Percentiles rank a stretch among this genome's conserved stretches.
These are phyloP conservation scores for Xylariaceae sp. DNA, from an alignment of 2,329 filamentous ascomycete genomes.

Conservation along the genomic window DNA sequence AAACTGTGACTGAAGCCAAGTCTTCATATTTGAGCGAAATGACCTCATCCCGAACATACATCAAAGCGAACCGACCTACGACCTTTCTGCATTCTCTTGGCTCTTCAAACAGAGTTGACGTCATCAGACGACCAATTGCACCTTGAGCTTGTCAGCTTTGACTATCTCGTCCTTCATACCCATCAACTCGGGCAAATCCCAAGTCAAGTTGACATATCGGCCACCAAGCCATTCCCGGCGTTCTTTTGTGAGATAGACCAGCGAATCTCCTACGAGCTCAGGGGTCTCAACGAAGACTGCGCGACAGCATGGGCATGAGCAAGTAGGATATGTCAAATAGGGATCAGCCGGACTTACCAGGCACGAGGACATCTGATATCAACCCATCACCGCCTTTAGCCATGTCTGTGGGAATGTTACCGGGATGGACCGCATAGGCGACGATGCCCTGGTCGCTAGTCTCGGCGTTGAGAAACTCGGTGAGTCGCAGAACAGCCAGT, in stretches of 20 bases:
- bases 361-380: constrained; percentile 5
- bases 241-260: constrained; percentile 28
- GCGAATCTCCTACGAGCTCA: constrained; percentile 27
- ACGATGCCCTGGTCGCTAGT: constrained; percentile 38
- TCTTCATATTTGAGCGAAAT: too few species aligned
- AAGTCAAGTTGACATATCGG: constrained; percentile 37
- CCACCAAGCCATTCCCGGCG: constrained; percentile 31
- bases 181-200: constrained; percentile 36
- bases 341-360: constrained; percentile 11
- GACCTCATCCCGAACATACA: too few species aligned
- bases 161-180: constrained; percentile 28
- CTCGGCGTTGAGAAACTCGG: constrained; percentile 41
- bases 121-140: constrained; percentile 22
- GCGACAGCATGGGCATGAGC: not conserved
- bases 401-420: constrained; percentile 37
- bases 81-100: too few species aligned
- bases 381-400: constrained; percentile 4
- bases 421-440: constrained; percentile 41
- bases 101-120: not conserved
- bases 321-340: not conserved
- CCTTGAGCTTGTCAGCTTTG: constrained; percentile 26
- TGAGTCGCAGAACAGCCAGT: constrained; percentile 41
- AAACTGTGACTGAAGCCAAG: too few species aligned
- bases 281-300: constrained; percentile 25
- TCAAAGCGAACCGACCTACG: too few species aligned